Base-by-base conservation (phyloP, 768 basidiomycete species). In the Suillus alpinus region DNA sequence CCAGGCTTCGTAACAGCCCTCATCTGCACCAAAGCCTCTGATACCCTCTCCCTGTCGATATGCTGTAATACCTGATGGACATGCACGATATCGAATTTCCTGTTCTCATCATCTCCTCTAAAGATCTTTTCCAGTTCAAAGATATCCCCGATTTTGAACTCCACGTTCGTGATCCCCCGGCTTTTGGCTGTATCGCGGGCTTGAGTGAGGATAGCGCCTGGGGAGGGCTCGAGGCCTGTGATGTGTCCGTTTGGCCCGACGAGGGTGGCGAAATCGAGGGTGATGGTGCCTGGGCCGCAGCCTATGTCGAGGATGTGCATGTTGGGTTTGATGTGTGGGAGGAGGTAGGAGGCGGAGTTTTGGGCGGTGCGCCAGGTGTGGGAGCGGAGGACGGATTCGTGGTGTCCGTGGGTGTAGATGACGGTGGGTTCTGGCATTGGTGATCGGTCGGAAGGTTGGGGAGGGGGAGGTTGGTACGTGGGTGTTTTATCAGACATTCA, bases 211-310 rank as follows among this genome's bases (percentile, higher is more conserved):
- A 81, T 72, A 3, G 71, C 72, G 6, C 53, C 53, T 0, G 68
- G 51, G 16, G 66, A 65, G 36, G 68, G 58, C 26, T 85, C 83
- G 56, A 83, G 60, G 4, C 80, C 83, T 14, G 74, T 75, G 44
- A 83, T 77, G 10, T 72, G 66, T 0, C 81, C 83, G 34, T 76
- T 51, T 1, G 77, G 74, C 16, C 47, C 47, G 18, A 79, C 77
- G 60, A 72, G 71, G 1, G 60, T 59, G 2, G 82, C 82, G 23
- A 85, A 68, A 57, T 77, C 77, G 34, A 66, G 61, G 1, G 81
- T 81, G 68, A 84, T 83, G 14, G 79, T 80, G 0, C 82, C 83
- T 0, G 83, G 82, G 0, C 83, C 82, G 62, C 80, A 83, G 10
- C 82, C 82, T 39, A 83, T 66, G 65, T 84, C 83, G 46, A 84